Evolutionary conservation across 1,284 basidiomycete species (phyloP).

Genomic region (Vanrija sp.): DNA sequence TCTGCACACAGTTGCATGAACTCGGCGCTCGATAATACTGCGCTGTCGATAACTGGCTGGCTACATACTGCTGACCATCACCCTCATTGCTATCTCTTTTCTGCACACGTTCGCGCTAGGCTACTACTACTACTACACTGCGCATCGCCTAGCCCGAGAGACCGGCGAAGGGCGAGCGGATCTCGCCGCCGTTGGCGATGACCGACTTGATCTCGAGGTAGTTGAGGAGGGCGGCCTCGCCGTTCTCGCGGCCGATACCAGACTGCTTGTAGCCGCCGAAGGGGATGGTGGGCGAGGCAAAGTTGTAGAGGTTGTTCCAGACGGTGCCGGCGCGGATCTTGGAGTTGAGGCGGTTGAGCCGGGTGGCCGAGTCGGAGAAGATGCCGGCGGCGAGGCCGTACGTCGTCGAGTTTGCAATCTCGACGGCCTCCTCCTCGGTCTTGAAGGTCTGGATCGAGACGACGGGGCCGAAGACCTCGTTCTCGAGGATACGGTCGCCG

Average conservation of each 20-base stretch:
- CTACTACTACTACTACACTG: too few relatives aligned
- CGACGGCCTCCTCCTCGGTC: slow-evolving; percentile 53
- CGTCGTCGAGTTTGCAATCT: slow-evolving; percentile 73
- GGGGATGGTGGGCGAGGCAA: slow-evolving; percentile 5
- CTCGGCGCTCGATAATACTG: too few relatives aligned
- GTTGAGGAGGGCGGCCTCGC: slow-evolving; percentile 11
- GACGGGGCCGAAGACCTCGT: slow-evolving; percentile 53
- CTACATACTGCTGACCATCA: too few relatives aligned
- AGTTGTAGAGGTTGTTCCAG: slow-evolving; percentile 16
- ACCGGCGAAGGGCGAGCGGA: slow-evolving; percentile 14
- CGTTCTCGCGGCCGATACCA: slow-evolving; percentile 21
- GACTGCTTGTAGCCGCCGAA: slow-evolving; percentile 24
- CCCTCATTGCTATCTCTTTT: background rate
- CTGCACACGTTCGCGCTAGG: too few relatives aligned
- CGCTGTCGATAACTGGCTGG: too few relatives aligned
- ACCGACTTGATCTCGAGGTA: slow-evolving; percentile 17
- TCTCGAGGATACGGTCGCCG: slow-evolving; percentile 37
- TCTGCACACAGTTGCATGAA: too few relatives aligned
- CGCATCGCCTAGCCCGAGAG: background rate
- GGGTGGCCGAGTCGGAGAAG: slow-evolving; percentile 77
- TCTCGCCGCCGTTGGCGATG: slow-evolving; percentile 48
- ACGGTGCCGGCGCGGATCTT: slow-evolving; percentile 78
- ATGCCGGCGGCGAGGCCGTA: slow-evolving; percentile 86
- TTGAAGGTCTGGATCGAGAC: slow-evolving; percentile 49
- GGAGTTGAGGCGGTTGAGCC: slow-evolving; percentile 77